phyloP scores from a whole-genome alignment of 257 asterid genomes.

The Nicotiana attenuata region DNA sequence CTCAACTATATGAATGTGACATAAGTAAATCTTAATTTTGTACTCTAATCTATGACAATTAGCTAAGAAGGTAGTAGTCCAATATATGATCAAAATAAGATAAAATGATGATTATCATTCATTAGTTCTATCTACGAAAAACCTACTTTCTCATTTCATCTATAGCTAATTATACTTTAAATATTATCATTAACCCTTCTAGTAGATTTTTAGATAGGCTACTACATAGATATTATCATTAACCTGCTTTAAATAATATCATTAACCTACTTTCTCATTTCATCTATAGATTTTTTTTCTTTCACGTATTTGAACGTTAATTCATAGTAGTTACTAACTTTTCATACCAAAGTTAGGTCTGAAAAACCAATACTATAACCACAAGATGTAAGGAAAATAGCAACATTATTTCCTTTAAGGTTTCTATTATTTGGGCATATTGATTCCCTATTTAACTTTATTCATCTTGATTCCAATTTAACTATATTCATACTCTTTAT shows the following conservation, averaged over 20 bases:
- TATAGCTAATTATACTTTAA: background rate
- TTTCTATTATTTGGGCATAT: background rate
- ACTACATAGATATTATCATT: too few relatives aligned
- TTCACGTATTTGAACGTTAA: background rate
- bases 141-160: background rate
- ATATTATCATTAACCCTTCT: background rate
- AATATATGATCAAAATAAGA: background rate
- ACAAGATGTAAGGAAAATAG: background rate
- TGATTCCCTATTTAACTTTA: background rate
- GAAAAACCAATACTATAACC: background rate
- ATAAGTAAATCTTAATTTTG: conserved; percentile 10
- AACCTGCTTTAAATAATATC: too few relatives aligned
- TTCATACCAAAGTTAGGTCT: background rate
- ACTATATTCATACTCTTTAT: background rate
- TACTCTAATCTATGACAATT: conserved; percentile 5
- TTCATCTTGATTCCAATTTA: background rate
- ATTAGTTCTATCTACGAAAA: background rate
- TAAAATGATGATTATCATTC: background rate
- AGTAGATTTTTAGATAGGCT: too few relatives aligned
- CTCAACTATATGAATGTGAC: conserved; percentile 4
- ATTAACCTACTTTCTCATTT: background rate
- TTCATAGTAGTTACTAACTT: background rate
- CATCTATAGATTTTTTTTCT: too few relatives aligned
- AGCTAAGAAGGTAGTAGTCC: background rate
- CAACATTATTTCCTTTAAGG: background rate